These are phyloP conservation scores for Nemophila menziesii DNA, from an alignment of 257 asterid species.

Conservation along the genomic window DNA sequence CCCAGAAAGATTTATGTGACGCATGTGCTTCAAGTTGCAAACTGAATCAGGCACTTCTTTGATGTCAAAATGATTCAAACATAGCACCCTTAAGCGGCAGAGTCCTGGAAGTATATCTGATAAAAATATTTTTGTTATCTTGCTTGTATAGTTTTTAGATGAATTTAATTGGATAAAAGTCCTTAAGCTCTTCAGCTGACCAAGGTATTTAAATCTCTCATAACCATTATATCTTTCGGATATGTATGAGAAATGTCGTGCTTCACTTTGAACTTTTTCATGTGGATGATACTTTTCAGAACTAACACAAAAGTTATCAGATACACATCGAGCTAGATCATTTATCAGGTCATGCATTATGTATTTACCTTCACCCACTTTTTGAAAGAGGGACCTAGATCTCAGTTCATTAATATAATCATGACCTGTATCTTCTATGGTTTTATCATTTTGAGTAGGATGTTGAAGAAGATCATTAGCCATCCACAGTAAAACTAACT, in stretches of 20 bases:
- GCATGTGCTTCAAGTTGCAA: constrained; percentile 1
- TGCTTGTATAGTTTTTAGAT: fast-evolving
- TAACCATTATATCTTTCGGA: neutral
- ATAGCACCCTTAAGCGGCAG: constrained; percentile 1
- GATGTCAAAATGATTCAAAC: fast-evolving
- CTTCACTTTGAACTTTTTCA: constrained; percentile 14
- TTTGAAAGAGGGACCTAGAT: constrained; percentile 7
- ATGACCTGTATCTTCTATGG: neutral
- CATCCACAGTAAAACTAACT: constrained; percentile 3
- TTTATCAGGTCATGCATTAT: constrained; percentile 50
- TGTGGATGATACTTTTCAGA: constrained; percentile 29
- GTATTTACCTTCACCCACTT: neutral
- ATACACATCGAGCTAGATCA: constrained; percentile 48
- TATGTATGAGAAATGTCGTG: constrained; percentile 37
- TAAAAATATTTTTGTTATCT: neutral
- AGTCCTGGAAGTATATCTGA: neutral
- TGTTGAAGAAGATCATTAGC: constrained; percentile 4
- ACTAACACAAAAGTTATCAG: constrained; percentile 39
- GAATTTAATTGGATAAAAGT: neutral
- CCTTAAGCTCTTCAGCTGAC: constrained; percentile 15
- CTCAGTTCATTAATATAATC: neutral
- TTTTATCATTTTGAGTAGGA: neutral
- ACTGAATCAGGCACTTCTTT: neutral
- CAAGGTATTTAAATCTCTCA: constrained; percentile 23
- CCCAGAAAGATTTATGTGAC: neutral